Percentiles rank a stretch among this genome's conserved stretches.
phyloP scores from a whole-genome alignment of 2,329 filamentous ascomycete genomes.

The Amylocarpus encephaloides region DNA sequence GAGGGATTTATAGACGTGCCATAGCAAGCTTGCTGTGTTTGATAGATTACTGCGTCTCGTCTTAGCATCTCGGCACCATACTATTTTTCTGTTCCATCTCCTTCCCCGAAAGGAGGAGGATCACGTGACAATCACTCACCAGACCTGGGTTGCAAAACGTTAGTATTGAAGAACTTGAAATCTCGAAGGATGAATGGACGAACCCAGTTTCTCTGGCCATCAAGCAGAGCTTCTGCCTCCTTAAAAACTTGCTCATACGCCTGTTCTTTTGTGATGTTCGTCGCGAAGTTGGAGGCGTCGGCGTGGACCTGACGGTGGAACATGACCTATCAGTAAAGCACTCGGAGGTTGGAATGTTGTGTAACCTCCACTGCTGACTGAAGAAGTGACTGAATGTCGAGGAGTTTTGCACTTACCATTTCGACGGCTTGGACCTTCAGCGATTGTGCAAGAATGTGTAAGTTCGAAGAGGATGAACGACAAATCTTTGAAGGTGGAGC shows the following conservation, averaged over 20 bases:
- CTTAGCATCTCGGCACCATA: not conserved
- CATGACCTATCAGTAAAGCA: not conserved
- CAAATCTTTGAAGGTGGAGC: not conserved
- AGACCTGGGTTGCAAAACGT: constrained; percentile 32
- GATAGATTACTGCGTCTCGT: constrained; percentile 58
- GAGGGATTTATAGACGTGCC: constrained; percentile 73
- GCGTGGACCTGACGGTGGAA: constrained; percentile 47
- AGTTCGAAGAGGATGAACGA: not conserved
- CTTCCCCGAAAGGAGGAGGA: not conserved
- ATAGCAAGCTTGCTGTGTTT: constrained; percentile 69
- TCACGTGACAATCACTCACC: constrained; percentile 27
- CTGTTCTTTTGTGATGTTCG: constrained; percentile 61
- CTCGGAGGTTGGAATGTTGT: not conserved
- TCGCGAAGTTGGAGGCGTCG: constrained; percentile 67
- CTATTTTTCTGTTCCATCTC: not conserved
- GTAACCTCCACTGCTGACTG: not conserved
- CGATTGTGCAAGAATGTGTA: not conserved
- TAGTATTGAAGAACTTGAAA: not conserved
- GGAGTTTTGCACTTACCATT: not conserved
- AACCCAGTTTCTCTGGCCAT: constrained; percentile 76
- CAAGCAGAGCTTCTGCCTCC: constrained; percentile 62
- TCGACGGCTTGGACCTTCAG: not conserved
- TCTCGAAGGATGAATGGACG: constrained; percentile 17
- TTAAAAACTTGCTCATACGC: constrained; percentile 69
- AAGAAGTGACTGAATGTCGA: no score